phyloP scores from a whole-genome alignment of 1,139 yeast genomes.

The Lizanozyma gosingica region DNA sequence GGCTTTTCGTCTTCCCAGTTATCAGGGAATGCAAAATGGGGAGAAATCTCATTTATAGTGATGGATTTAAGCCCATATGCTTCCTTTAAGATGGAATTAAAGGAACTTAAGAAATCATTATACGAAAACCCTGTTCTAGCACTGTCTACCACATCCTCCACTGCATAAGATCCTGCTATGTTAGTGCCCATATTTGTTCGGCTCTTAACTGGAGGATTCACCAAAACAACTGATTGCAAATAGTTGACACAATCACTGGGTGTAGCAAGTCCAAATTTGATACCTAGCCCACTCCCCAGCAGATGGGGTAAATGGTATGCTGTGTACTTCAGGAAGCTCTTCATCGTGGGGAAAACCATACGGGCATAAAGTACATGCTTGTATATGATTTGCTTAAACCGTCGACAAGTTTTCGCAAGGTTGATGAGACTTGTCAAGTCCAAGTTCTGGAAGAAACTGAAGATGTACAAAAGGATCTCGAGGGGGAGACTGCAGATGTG shows the following conservation, averaged over 20 bases:
- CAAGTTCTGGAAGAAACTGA: slow-evolving; percentile 4
- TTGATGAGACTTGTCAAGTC: slow-evolving; percentile 6
- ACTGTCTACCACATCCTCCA: slow-evolving; percentile 15
- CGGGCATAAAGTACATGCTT: slow-evolving; percentile 8
- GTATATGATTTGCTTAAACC: slow-evolving; percentile 8
- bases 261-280: slow-evolving; percentile 12
- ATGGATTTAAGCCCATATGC: slow-evolving; percentile 24
- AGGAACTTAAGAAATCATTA: slow-evolving; percentile 17
- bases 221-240: slow-evolving; percentile 17
- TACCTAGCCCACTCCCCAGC: slow-evolving; percentile 7
- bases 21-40: slow-evolving; percentile 25
- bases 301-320: slow-evolving; percentile 3
- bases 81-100: slow-evolving; percentile 19
- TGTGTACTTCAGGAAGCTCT: slow-evolving; percentile 6
- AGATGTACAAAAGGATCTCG: slow-evolving; percentile 8
- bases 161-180: slow-evolving; percentile 32
- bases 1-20: slow-evolving; percentile 6
- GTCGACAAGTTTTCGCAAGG: slow-evolving; percentile 8
- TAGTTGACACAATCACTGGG: slow-evolving; percentile 25
- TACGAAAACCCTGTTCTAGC: slow-evolving; percentile 12
- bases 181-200: slow-evolving; percentile 17
- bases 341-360: slow-evolving; percentile 4
- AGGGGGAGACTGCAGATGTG: slow-evolving; percentile 9
- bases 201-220: slow-evolving; percentile 26
- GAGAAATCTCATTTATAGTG: slow-evolving; percentile 27